Percentiles rank a stretch among this genome's conserved stretches.
Conservation (phyloP, 306 rosid genomes). For the Cicer arietinum region DNA sequence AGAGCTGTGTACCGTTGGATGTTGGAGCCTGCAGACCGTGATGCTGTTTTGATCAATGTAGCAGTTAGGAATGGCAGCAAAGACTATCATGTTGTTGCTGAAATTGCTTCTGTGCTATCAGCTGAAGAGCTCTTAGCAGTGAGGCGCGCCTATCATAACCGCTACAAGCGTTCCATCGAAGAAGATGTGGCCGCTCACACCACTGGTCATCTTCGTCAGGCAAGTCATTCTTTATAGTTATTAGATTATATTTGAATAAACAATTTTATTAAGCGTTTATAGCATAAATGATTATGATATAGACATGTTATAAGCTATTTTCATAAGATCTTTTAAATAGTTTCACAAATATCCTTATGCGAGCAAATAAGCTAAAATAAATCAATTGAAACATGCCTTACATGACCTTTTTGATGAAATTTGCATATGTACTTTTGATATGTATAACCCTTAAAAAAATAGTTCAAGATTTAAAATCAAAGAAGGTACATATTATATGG, state of each 20-base stretch:
- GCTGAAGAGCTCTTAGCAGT: conserved; percentile 73
- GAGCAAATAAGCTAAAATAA: too few species aligned
- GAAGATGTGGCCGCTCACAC: conserved; percentile 80
- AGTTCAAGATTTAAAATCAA: too few species aligned
- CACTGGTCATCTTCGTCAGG: conserved; percentile 79
- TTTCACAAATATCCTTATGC: too few species aligned
- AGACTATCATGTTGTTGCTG: conserved; percentile 60
- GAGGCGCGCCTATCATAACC: conserved; percentile 73
- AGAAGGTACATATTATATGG: background rate
- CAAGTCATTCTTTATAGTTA: conserved; percentile 27
- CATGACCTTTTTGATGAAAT: too few species aligned
- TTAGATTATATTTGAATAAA: too few species aligned
- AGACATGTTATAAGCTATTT: too few species aligned
- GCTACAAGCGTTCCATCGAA: conserved; percentile 80
- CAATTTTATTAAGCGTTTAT: too few species aligned
- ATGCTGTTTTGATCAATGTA: conserved; percentile 74
- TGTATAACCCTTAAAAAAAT: too few species aligned
- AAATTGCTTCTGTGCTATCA: conserved; percentile 61
- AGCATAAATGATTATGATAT: too few species aligned
- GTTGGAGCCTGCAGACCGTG: conserved; percentile 73
- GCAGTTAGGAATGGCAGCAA: conserved; percentile 57
- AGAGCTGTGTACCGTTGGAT: conserved; percentile 79
- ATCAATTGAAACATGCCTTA: too few species aligned
- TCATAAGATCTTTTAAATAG: too few species aligned
- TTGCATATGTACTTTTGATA: too few species aligned